A percentile compares a stretch with the other conserved stretches of the same genome.
Evolutionary conservation across 2,329 filamentous ascomycete species (phyloP).

Genomic region (Fusarium tuaranense): DNA sequence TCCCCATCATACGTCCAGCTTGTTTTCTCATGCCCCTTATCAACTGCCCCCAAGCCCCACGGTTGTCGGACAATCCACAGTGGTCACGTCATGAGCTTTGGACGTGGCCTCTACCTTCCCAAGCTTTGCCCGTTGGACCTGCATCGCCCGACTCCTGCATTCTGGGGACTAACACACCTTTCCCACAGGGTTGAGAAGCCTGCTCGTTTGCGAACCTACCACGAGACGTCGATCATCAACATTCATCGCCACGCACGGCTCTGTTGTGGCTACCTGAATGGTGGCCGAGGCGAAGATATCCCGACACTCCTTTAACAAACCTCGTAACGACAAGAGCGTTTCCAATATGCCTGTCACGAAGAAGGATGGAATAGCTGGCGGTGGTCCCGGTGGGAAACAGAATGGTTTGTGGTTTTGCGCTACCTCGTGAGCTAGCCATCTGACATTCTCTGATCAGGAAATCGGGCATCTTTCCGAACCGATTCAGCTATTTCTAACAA

Average conservation of each 20-base stretch:
- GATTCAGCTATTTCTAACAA: slow-evolving; percentile 88
- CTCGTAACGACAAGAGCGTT: slow-evolving; percentile 37
- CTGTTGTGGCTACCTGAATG: slow-evolving; percentile 40
- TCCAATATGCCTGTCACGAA: slow-evolving; percentile 53
- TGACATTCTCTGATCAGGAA: slow-evolving; percentile 62
- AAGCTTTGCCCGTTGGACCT: not conserved
- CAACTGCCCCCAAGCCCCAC: slow-evolving; percentile 18
- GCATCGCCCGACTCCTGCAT: not conserved
- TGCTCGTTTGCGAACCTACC: slow-evolving; percentile 26
- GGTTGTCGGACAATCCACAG: slow-evolving; percentile 27
- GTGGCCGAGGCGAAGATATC: slow-evolving; percentile 35
- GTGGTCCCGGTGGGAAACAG: slow-evolving; percentile 49
- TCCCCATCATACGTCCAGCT: slow-evolving; percentile 7
- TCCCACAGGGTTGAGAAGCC: slow-evolving; percentile 24
- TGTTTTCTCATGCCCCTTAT: slow-evolving; percentile 22
- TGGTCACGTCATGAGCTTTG: slow-evolving; percentile 41
- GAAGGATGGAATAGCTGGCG: slow-evolving; percentile 52
- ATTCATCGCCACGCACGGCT: slow-evolving; percentile 31
- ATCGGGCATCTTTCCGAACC: slow-evolving; percentile 79
- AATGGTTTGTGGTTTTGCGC: slow-evolving; percentile 49
- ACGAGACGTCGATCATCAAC: slow-evolving; percentile 23
- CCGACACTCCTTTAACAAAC: slow-evolving; percentile 41
- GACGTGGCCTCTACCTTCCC: slow-evolving; percentile 37
- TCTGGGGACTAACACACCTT: slow-evolving; percentile 18
- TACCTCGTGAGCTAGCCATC: slow-evolving; percentile 5